Evolutionary conservation across 2,329 filamentous ascomycete species (phyloP).

Genomic region (Nemania bipapillata): DNA sequence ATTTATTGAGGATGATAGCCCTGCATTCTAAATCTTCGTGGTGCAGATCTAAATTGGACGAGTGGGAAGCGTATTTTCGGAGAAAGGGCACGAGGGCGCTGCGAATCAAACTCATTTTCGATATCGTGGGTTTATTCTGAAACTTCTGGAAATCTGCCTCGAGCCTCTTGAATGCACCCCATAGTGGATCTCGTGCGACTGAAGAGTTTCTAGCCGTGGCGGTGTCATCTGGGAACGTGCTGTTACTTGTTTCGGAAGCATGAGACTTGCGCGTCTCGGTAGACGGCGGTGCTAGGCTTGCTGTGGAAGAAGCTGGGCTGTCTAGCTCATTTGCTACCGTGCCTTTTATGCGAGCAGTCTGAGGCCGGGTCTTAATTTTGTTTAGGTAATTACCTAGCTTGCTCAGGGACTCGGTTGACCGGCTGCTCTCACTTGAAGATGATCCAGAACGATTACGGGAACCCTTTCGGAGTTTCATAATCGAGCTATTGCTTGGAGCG

Average conservation of each 20-base stretch:
- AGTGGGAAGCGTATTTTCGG: constrained; percentile 73
- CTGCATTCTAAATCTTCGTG: constrained; percentile 85
- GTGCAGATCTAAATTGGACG: constrained; percentile 71
- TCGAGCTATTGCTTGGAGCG: constrained; percentile 48
- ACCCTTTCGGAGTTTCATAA: constrained; percentile 49
- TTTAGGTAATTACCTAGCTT: constrained; percentile 58
- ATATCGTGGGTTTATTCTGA: constrained; percentile 74
- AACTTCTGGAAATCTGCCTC: constrained; percentile 67
- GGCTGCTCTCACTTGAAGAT: constrained; percentile 48
- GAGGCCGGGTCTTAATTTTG: constrained; percentile 62
- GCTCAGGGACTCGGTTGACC: constrained; percentile 53
- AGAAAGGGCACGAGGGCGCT: constrained; percentile 80
- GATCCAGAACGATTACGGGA: constrained; percentile 50
- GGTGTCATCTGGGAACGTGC: constrained; percentile 49
- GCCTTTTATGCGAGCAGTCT: constrained; percentile 56
- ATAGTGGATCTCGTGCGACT: constrained; percentile 62
- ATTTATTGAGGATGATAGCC: constrained; percentile 83
- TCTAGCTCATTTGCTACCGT: constrained; percentile 49
- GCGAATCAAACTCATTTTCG: constrained; percentile 81
- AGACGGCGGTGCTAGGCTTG: constrained; percentile 58
- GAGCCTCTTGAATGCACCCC: constrained; percentile 65
- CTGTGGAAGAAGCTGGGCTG: constrained; percentile 61
- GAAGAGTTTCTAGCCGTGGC: constrained; percentile 32
- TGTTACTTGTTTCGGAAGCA: constrained; percentile 50
- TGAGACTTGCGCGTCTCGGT: constrained; percentile 51